Evolutionary conservation across 106 monocot species (phyloP).

Genomic region (Platanthera zijinensis): DNA sequence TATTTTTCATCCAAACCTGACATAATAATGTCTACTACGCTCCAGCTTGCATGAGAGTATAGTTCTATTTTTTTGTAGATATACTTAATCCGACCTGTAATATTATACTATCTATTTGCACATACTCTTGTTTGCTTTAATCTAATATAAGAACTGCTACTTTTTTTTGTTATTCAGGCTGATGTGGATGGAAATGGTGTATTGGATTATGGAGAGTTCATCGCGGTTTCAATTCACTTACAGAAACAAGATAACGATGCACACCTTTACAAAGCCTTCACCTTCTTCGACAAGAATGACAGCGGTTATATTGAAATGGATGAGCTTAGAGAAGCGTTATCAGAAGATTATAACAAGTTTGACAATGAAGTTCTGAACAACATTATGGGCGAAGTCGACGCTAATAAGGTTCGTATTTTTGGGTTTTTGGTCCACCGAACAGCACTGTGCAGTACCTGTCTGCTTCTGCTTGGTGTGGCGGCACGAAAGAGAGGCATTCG

Average conservation of each 20-base stretch:
- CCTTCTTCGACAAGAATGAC: constrained; percentile 5
- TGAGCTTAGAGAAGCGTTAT: constrained; percentile 5
- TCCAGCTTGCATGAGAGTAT: too few species aligned
- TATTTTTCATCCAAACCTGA: too few species aligned
- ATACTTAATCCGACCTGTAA: too few species aligned
- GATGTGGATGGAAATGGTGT: constrained; percentile 12
- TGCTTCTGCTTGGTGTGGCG: too few species aligned
- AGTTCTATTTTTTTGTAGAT: too few species aligned
- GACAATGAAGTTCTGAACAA: neutral
- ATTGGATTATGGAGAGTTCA: constrained; percentile 6
- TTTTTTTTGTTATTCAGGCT: neutral
- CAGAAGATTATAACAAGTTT: neutral
- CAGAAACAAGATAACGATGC: constrained; percentile 1
- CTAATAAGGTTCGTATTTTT: neutral
- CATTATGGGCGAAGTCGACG: constrained; percentile 4
- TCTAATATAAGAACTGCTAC: too few species aligned
- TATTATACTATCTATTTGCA: too few species aligned
- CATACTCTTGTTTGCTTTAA: too few species aligned
- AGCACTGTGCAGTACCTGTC: too few species aligned
- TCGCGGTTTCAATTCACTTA: constrained; percentile 5
- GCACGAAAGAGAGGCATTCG: too few species aligned
- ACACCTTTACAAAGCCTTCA: constrained; percentile 9
- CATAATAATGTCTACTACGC: too few species aligned
- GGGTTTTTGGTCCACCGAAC: too few species aligned
- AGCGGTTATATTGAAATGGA: constrained; percentile 4